Percentiles rank a stretch among this genome's conserved stretches.
Evolutionary conservation across 2,329 filamentous ascomycete genomes (phyloP).

Genomic region (Diaporthe ampelina): DNA sequence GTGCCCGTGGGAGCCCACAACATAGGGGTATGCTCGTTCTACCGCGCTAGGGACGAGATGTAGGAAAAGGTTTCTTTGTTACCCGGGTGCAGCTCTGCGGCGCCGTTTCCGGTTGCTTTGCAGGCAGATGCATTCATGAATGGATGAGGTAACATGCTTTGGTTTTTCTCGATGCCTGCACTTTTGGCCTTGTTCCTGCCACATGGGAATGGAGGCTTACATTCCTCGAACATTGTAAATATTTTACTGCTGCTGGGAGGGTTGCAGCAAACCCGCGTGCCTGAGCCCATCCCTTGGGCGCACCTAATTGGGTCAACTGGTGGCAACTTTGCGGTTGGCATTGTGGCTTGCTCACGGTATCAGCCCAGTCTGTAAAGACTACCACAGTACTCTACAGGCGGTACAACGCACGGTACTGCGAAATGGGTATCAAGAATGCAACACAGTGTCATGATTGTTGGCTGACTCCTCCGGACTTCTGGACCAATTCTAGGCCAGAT

Average conservation of each 20-base stretch:
- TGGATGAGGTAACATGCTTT: too few relatives aligned
- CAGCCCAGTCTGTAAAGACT: not conserved
- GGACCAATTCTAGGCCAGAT: too few relatives aligned
- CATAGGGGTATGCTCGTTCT: not conserved
- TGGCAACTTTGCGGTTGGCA: not conserved
- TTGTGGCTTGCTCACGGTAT: not conserved
- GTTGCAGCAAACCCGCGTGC: too few relatives aligned
- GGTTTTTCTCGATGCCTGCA: not conserved
- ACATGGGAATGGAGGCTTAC: not conserved
- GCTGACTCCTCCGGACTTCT: not conserved
- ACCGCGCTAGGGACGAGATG: not conserved
- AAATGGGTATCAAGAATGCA: too few relatives aligned
- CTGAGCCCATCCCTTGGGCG: not conserved
- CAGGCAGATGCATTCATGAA: not conserved
- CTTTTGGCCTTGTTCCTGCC: not conserved
- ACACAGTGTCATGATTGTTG: not conserved
- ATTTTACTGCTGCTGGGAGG: not conserved
- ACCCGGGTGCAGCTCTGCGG: not conserved
- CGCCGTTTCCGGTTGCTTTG: conserved; percentile 2
- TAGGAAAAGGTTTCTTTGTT: conserved; percentile 17
- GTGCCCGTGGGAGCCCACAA: not conserved
- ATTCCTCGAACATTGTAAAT: not conserved
- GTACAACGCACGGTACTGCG: not conserved
- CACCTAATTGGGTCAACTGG: not conserved
- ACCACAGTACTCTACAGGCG: not conserved